Conservation (phyloP, 2,329 filamentous ascomycete species). For the Aspergillus piperis region DNA sequence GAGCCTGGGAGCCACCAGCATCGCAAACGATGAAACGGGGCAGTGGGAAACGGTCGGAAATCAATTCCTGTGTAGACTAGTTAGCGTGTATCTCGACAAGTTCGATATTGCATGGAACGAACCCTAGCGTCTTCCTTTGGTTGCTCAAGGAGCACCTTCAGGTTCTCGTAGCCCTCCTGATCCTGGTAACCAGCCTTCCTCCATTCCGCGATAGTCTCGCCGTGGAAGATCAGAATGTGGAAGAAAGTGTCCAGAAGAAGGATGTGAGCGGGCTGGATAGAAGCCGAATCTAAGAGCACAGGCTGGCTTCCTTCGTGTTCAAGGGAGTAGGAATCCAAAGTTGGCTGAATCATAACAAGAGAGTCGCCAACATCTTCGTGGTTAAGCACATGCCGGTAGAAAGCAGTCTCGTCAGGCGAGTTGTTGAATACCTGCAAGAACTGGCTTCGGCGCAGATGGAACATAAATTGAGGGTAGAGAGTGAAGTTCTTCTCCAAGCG, state of each 20-base stretch:
- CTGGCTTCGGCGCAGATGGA: slow-evolving; percentile 93
- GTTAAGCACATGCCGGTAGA: slow-evolving; percentile 94
- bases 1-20: slow-evolving; percentile 94
- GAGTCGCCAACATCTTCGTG: slow-evolving; percentile 97
- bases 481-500: slow-evolving; percentile 98
- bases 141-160: slow-evolving; percentile 80
- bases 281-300: slow-evolving; percentile 93
- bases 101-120: slow-evolving; percentile 40
- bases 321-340: slow-evolving; percentile 94
- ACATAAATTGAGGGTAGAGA: slow-evolving; percentile 99
- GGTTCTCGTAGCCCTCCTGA: slow-evolving; percentile 97
- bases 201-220: slow-evolving; percentile 97
- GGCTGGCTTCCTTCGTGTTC: slow-evolving; percentile 91
- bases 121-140: slow-evolving; percentile 96
- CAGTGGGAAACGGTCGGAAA: slow-evolving; percentile 95
- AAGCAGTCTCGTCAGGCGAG: slow-evolving; percentile 98
- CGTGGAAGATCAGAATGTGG: slow-evolving; percentile 98
- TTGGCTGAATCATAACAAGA: slow-evolving; percentile 98
- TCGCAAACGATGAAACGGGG: slow-evolving; percentile 98
- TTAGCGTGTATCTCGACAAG: slow-evolving; percentile 3
- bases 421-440: slow-evolving; percentile 99
- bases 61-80: slow-evolving; percentile 70
- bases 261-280: slow-evolving; percentile 91
- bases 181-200: slow-evolving; percentile 97
- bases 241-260: slow-evolving; percentile 97